Conservation (phyloP, 73 alveolate genomes). For the Symbiodinium natans region DNA sequence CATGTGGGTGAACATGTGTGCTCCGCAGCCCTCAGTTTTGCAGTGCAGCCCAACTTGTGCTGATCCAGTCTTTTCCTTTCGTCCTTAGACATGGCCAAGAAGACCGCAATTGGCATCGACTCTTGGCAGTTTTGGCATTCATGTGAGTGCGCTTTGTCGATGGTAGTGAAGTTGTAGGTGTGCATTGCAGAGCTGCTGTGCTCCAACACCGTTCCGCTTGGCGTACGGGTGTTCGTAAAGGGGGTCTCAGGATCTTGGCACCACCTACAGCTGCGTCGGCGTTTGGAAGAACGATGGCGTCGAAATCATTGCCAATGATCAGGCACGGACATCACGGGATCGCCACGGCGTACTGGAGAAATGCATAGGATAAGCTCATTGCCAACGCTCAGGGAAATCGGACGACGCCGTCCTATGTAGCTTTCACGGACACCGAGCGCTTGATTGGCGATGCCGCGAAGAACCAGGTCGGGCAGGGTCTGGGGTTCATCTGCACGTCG, state of each 20-base stretch:
- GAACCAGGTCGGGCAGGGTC: too few relatives aligned
- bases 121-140: neutral
- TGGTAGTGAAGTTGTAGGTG: too few relatives aligned
- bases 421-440: slow-evolving; percentile 98
- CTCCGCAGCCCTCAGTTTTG: too few relatives aligned
- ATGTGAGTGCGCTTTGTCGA: too few relatives aligned
- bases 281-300: slow-evolving; percentile 98
- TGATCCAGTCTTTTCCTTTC: neutral
- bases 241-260: slow-evolving; percentile 96
- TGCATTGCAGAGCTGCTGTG: too few relatives aligned
- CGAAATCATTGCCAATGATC: slow-evolving; percentile 99
- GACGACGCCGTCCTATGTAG: slow-evolving; percentile 99
- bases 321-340: too few relatives aligned
- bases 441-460: slow-evolving; percentile 98
- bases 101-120: slow-evolving; percentile 71
- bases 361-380: too few relatives aligned
- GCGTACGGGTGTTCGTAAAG: too few relatives aligned
- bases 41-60: slow-evolving; percentile 3
- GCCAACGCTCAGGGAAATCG: slow-evolving; percentile 98
- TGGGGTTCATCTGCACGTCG: too few relatives aligned
- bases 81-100: slow-evolving; percentile 49
- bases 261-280: slow-evolving; percentile 97
- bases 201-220: too few relatives aligned
- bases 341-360: too few relatives aligned
- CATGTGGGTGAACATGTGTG: too few relatives aligned